Percentiles rank a stretch among this genome's conserved stretches.
phyloP scores from a whole-genome alignment of 2,329 filamentous ascomycete genomes.

The Arthrobotrys entomopaga region DNA sequence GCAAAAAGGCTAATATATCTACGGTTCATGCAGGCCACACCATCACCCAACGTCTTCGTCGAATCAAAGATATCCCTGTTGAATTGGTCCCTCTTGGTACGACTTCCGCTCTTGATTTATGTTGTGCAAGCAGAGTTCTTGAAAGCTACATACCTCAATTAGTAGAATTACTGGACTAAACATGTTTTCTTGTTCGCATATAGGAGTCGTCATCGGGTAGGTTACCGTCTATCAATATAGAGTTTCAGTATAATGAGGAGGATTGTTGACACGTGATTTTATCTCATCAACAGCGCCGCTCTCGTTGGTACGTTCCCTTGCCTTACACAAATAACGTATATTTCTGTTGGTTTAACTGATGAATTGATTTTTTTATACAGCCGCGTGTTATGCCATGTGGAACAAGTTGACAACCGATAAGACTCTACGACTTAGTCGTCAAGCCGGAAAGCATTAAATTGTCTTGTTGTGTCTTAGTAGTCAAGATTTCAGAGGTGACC shows the following conservation, averaged over 20 bases:
- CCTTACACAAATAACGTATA: neutral
- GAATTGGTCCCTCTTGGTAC: slow-evolving; percentile 95
- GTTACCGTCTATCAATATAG: slow-evolving; percentile 61
- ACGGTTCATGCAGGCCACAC: slow-evolving; percentile 77
- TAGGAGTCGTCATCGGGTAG: slow-evolving; percentile 87
- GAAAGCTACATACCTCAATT: no score
- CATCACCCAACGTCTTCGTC: slow-evolving; percentile 91
- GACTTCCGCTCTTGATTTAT: slow-evolving; percentile 59
- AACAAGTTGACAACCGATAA: slow-evolving; percentile 73
- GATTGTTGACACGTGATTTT: neutral
- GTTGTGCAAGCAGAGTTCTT: no score
- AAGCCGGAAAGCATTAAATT: slow-evolving; percentile 37
- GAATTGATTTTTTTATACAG: slow-evolving; percentile 62
- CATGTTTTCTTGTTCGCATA: slow-evolving; percentile 10
- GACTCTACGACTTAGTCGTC: slow-evolving; percentile 45
- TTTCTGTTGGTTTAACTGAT: neutral
- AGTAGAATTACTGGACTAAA: slow-evolving; percentile 7
- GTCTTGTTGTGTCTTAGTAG: neutral
- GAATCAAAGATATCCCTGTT: slow-evolving; percentile 86
- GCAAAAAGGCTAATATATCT: neutral
- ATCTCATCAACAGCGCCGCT: slow-evolving; percentile 51
- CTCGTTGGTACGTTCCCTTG: slow-evolving; percentile 58
- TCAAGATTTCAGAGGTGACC: no score
- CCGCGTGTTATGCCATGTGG: slow-evolving; percentile 81
- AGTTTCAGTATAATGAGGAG: neutral